Evolutionary conservation across 2,329 filamentous ascomycete genomes (phyloP), one percentile per base, ranked within the genome.

Genomic region (Fusarium pseudoanthophilum): DNA sequence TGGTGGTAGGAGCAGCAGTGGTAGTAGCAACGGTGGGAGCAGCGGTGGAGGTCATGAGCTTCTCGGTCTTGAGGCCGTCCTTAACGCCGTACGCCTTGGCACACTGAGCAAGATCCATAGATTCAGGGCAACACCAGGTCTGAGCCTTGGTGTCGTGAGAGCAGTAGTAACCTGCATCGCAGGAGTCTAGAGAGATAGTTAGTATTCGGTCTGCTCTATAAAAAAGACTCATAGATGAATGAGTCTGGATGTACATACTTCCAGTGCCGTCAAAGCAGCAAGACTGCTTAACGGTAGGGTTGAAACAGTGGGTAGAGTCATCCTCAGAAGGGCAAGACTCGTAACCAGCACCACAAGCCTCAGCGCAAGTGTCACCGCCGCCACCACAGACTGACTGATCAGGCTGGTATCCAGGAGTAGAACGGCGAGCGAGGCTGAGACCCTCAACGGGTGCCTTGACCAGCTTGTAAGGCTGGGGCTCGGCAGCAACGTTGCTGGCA

Each of bases 41-140:
- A 36, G 68, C 62, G n/a, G 75, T 72, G 56, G 70, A 73, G 30
- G 80, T 78, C 28, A 80, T 71, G 39, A 80, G 55, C 78, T 77
- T 51, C 79, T 79, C 80, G 51, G 82, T 78, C 61, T 84, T 79
- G 32, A 85, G 84, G 70, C 86, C 83, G 56, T 84, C 84, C 57
- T 84, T 81, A 61, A 91, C 85, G 48, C 80, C 80, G 60, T 87
- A 88, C 37, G 85, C 84, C 59, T 82, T 80, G 63, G 90, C 89
- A 80, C 90, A 92, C 51, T 86, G 81, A 32, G 80, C 81, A 55
- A 90, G 83, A 69, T 85, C 83, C 84, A 88, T 83, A 69, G 82
- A 84, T 48, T 90, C 81, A 46, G 89, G 88, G 81, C 90, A 92
- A 84, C 90, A 92, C 83, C 87, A 87, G 39, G 89, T 91, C 64